Base-by-base conservation (phyloP, 2,329 filamentous ascomycete genomes). In the Fusarium illudens region DNA sequence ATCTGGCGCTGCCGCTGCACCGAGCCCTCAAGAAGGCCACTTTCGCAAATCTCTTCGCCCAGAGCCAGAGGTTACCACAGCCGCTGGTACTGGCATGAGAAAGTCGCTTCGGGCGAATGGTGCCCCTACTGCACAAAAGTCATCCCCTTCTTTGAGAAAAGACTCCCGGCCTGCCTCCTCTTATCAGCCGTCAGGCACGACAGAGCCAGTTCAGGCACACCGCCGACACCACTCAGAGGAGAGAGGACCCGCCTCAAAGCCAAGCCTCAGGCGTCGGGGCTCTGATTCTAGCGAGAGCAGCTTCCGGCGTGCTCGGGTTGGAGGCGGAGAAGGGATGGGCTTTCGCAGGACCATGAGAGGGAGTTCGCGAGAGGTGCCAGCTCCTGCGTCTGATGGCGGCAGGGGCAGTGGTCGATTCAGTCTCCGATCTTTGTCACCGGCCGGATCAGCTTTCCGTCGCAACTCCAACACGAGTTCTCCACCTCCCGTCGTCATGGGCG, bases 231-330 rank as follows among this genome's bases (percentile, higher is more conserved):
- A 68, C 10, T 75, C 75, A 6, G 68, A 69, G 15, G 75, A 78
- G 15, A 62, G 70, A 33, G 57, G 62, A 8, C 42, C 55, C 11
- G 60, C 71, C 8, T 66, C 62, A 19, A 77, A 75, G 42, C 73
- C 82, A 12, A 70, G 73, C 6, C 77, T 88, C 9, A 80, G 81
- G 60, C 85, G 89, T 2, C 85, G 82, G 10, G 83, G 81, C 17
- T 92, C 90, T 0, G 88, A 89, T 68, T 89, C 86, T 27, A 93
- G 90, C 72, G 90, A 92, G 44, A 97, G 92, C 79, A 97, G 93
- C 76, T 97, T 97, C 81, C 91, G 87, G 74, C 90, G 92, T 27
- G 79, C 82, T 42, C 85, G 86, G 64, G 80, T 84, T 34, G 75
- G 80, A 53, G 75, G 77, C 6, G 79, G 79, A 37, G 78, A 83